A percentile compares a stretch with the other conserved stretches of the same genome.
phyloP scores from a whole-genome alignment of 2,329 filamentous ascomycete species.

The Diaporthe sp. region DNA sequence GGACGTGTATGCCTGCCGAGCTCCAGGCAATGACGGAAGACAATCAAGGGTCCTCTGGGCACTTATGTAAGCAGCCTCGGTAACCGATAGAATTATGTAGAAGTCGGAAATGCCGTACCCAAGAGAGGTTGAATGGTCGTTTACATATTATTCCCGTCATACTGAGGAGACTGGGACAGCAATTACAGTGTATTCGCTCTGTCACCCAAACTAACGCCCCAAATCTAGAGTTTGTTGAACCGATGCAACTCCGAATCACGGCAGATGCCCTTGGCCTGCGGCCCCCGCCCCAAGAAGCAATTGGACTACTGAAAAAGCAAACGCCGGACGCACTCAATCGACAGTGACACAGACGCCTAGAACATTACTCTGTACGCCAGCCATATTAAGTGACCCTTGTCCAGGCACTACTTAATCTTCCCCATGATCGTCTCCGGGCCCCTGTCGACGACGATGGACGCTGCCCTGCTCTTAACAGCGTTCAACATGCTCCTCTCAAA shows the following conservation, averaged over 20 bases:
- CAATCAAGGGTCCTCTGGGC: slow-evolving; percentile 5
- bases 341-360: background rate
- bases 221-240: slow-evolving; percentile 8
- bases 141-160: background rate
- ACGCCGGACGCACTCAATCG: slow-evolving; percentile 12
- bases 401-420: slow-evolving; percentile 77
- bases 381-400: background rate
- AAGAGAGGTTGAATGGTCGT: background rate
- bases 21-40: slow-evolving; percentile 34
- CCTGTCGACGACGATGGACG: slow-evolving; percentile 84
- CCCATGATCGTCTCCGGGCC: slow-evolving; percentile 95
- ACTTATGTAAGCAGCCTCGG: slow-evolving; percentile 28
- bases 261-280: background rate
- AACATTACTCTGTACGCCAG: background rate
- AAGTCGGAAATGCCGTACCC: background rate
- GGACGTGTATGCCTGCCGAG: slow-evolving; percentile 28
- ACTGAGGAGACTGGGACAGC: background rate
- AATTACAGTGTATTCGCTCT: background rate
- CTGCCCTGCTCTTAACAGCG: slow-evolving; percentile 88
- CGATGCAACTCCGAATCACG: slow-evolving; percentile 8
- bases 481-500: slow-evolving; percentile 94
- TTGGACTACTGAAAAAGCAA: slow-evolving; percentile 17
- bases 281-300: slow-evolving; percentile 6
- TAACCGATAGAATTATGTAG: background rate
- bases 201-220: background rate